A percentile compares a stretch with the other conserved stretches of the same genome.
Evolutionary conservation across 108 stramenopile species (phyloP).

Genomic region (Fistulifera pelliculosa): DNA sequence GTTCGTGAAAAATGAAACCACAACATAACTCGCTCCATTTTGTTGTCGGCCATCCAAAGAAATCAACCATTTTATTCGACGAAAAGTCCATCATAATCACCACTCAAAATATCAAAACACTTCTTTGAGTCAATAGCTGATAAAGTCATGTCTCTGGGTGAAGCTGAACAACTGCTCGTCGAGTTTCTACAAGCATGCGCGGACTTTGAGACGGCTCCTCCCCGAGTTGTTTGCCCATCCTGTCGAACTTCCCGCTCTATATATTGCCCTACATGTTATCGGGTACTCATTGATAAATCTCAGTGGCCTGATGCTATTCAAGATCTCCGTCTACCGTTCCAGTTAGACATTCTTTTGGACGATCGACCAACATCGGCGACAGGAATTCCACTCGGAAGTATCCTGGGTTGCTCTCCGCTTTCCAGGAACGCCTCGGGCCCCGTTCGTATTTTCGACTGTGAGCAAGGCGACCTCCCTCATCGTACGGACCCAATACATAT

Average conservation of each 20-base stretch:
- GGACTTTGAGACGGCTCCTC: not conserved
- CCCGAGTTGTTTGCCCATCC: not conserved
- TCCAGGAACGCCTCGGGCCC: not conserved
- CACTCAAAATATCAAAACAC: too few relatives aligned
- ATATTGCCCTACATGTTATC: constrained; percentile 62
- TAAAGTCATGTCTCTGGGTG: not conserved
- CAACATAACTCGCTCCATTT: too few relatives aligned
- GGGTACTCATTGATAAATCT: constrained; percentile 40
- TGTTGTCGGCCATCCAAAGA: too few relatives aligned
- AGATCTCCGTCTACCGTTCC: constrained; percentile 37
- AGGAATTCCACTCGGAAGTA: constrained; percentile 46
- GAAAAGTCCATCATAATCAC: too few relatives aligned
- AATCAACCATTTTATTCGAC: too few relatives aligned
- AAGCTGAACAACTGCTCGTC: not conserved
- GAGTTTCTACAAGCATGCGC: not conserved
- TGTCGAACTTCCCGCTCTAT: constrained; percentile 53
- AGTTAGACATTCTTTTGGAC: constrained; percentile 56
- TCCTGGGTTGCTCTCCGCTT: constrained; percentile 10
- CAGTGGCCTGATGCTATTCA: constrained; percentile 30
- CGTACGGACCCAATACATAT: constrained; percentile 16
- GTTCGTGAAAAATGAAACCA: too few relatives aligned
- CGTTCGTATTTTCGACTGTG: not conserved
- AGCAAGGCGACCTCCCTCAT: not conserved
- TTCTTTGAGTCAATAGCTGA: too few relatives aligned
- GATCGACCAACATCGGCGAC: constrained; percentile 54